Base-by-base conservation (phyloP, 2,329 filamentous ascomycete species). In the Onygenales sp. region DNA sequence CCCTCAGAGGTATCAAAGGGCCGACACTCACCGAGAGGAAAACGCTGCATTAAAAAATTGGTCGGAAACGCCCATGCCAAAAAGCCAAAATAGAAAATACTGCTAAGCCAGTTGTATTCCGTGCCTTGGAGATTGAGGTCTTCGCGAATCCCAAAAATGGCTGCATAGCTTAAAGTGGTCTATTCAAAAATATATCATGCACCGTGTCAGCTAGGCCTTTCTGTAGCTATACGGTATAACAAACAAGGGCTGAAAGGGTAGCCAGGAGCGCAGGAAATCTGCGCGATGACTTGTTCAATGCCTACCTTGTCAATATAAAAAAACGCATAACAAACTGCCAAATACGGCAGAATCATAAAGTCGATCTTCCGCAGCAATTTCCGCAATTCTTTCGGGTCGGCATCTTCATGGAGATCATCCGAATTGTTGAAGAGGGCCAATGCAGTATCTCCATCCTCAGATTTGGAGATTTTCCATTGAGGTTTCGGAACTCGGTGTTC, bases 101-200 rank as follows among this genome's bases (percentile, higher is more conserved):
- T 75, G 38, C 70, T 75, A 0, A 81, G 67, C 75, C 78, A 82
- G 54, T 71, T 79, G 60, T 85, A 85, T 57, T 84, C 70, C 0
- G 75, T 74, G 1, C 80, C 80, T n/a, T 74, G 69, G 1, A 85
- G 71, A 11, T 75, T 58, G 7, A 85, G 71, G 56, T 83, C 81
- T 2, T 82, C 74, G 21, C 74, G 72, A 55, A 86, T 79, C 1
- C 81, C 81, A 54, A 85, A 84, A 49, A 86, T 81, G 17, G 83
- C 82, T 0, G 83, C 82, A 58, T 84, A 85, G 1, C 76, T 80
- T 33, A 82, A 66, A 0, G 77, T 82, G 0, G 79, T 82, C 69
- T 82, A 31, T 17, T 39, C 36, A 7, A 39, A 27, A 27, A 27
- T 27, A 39, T 44, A 51, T 7, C 42, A 14, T 4, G 11, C 41